Percentiles rank a stretch among this genome's conserved stretches.
Conservation (phyloP, 441 rosid species). For the Populus hybrid region DNA sequence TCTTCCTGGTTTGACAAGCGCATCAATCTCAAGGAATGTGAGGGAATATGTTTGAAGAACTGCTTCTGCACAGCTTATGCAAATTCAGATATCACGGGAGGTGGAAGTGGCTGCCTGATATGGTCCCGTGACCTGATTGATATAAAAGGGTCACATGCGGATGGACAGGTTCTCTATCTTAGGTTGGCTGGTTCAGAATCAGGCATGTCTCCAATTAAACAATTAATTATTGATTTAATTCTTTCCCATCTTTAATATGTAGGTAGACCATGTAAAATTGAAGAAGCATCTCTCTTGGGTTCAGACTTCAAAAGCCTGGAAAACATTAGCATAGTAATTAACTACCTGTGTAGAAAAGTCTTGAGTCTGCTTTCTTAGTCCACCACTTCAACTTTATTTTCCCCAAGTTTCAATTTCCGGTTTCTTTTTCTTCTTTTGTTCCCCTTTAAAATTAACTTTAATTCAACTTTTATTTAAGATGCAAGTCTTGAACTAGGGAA, state of each 20-base stretch:
- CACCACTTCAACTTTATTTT: too few species aligned
- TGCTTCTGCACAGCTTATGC: conserved; percentile 23
- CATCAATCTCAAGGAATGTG: conserved; percentile 38
- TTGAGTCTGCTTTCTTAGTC: too few species aligned
- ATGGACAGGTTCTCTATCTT: conserved; percentile 23
- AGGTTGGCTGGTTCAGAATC: conserved; percentile 22
- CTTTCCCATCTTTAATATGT: neutral
- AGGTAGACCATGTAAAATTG: neutral
- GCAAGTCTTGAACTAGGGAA: too few species aligned
- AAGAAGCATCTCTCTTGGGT: too few species aligned
- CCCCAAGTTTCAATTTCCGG: too few species aligned
- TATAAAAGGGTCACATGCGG: neutral
- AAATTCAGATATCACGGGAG: conserved; percentile 29
- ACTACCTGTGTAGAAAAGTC: too few species aligned
- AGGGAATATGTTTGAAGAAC: conserved; percentile 47
- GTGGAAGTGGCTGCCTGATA: conserved; percentile 52
- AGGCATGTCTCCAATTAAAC: conserved; percentile 2
- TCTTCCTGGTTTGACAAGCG: conserved; percentile 22
- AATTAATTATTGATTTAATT: neutral
- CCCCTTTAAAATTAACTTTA: too few species aligned
- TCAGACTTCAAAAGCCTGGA: too few species aligned
- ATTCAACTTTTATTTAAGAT: too few species aligned
- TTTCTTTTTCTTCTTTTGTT: too few species aligned
- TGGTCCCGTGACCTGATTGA: conserved; percentile 31
- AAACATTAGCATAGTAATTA: too few species aligned